phyloP scores from a whole-genome alignment of 306 rosid genomes.

The Myrica gale region DNA sequence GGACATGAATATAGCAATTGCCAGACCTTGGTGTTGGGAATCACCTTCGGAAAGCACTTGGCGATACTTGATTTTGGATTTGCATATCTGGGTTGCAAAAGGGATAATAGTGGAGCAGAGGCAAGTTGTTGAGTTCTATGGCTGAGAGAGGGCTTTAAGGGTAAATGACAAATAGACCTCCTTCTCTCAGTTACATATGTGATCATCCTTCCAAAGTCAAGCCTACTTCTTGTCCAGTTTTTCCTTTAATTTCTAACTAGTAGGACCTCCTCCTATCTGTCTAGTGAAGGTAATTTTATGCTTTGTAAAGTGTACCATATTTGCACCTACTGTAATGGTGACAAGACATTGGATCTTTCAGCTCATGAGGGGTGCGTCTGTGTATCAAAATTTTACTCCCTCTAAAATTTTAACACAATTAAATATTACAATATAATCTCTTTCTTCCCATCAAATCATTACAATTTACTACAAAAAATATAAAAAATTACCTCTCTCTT shows the following conservation, averaged over 20 bases:
- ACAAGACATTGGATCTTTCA: slow-evolving; percentile 30
- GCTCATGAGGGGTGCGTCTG: slow-evolving; percentile 86
- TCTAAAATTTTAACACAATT: no score
- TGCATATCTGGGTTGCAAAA: slow-evolving; percentile 4
- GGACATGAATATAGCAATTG: slow-evolving; percentile 5
- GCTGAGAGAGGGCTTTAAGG: neutral
- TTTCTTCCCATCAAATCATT: no score
- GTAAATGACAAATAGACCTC: neutral
- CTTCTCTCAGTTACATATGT: neutral
- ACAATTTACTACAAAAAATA: no score
- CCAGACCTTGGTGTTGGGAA: neutral
- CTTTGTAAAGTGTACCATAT: neutral
- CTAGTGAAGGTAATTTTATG: neutral
- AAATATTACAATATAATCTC: no score
- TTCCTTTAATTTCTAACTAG: neutral
- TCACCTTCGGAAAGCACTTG: slow-evolving; percentile 9
- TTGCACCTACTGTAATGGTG: neutral
- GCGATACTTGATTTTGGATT: neutral
- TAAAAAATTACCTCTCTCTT: no score
- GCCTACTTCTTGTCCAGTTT: neutral
- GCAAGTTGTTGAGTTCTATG: neutral
- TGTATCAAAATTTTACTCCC: no score
- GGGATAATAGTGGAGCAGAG: neutral
- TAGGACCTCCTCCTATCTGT: neutral
- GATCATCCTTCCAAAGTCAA: neutral